Conservation (phyloP, 177 flowering plant genomes). For the Vitis hybrid region DNA sequence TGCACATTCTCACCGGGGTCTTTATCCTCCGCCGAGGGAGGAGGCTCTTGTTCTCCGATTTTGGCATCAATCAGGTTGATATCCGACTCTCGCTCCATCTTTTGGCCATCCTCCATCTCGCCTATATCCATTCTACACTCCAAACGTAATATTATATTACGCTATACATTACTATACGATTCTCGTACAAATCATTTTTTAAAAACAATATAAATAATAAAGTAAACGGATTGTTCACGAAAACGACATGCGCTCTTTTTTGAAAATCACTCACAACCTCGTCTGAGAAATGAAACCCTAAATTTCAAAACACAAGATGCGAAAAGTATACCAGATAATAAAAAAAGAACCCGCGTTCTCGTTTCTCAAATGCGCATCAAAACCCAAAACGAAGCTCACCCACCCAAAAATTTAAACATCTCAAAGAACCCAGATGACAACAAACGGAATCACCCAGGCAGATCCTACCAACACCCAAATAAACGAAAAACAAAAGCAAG, state of each 20-base stretch:
- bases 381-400: no score
- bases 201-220: neutral
- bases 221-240: neutral
- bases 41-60: conserved; percentile 2
- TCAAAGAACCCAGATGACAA: no score
- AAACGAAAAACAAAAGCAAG: neutral
- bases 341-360: no score
- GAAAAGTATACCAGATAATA: neutral
- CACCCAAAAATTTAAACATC: no score
- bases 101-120: conserved; percentile 28
- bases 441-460: no score
- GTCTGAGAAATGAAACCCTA: neutral
- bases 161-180: neutral
- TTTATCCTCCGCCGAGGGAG: conserved; percentile 2
- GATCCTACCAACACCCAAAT: neutral
- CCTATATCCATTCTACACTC: neutral
- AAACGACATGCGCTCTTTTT: neutral
- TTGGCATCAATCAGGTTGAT: neutral
- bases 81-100: conserved; percentile 6
- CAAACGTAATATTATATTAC: conserved; percentile 1
- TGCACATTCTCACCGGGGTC: conserved; percentile 1
- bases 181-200: neutral
- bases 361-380: no score
- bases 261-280: neutral
- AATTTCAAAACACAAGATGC: neutral